These are phyloP conservation scores for Vararia minispora DNA, from an alignment of 768 basidiomycete genomes.

Conservation along the genomic window DNA sequence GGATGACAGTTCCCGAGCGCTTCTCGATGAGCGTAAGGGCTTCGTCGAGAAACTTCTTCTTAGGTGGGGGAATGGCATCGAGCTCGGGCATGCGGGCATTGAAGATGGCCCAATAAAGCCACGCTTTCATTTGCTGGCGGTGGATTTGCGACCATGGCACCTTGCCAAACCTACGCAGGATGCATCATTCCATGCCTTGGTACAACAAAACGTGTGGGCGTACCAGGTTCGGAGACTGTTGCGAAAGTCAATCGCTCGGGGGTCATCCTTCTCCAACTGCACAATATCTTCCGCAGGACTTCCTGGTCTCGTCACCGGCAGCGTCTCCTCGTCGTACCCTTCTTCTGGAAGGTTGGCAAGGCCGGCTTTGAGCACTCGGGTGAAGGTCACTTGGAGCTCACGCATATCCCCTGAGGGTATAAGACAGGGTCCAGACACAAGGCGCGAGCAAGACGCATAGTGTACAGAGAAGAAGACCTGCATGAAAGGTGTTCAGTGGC, in stretches of 20 bases:
- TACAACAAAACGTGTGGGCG: neutral
- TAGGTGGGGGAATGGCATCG: slow-evolving; percentile 33
- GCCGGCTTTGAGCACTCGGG: slow-evolving; percentile 55
- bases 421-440: slow-evolving; percentile 36
- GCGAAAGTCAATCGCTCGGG: slow-evolving; percentile 64
- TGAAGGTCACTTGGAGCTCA: slow-evolving; percentile 49
- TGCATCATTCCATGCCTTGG: neutral
- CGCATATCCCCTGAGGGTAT: slow-evolving; percentile 32
- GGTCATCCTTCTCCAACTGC: slow-evolving; percentile 50
- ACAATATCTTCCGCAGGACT: slow-evolving; percentile 51
- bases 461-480: slow-evolving; percentile 66
- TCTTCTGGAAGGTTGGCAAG: slow-evolving; percentile 43
- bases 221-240: slow-evolving; percentile 51
- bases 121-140: slow-evolving; percentile 49
- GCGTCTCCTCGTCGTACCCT: slow-evolving; percentile 44
- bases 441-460: slow-evolving; percentile 37
- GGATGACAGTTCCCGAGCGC: slow-evolving; percentile 55
- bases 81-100: slow-evolving; percentile 48
- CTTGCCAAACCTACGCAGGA: slow-evolving; percentile 53
- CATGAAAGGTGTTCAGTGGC: slow-evolving; percentile 1
- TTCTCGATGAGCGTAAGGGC: slow-evolving; percentile 56
- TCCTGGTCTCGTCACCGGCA: slow-evolving; percentile 36
- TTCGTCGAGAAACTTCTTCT: slow-evolving; percentile 42
- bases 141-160: slow-evolving; percentile 65
- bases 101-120: slow-evolving; percentile 82